Conservation (phyloP, 306 rosid species). For the Oxytropis ochrocephala region DNA sequence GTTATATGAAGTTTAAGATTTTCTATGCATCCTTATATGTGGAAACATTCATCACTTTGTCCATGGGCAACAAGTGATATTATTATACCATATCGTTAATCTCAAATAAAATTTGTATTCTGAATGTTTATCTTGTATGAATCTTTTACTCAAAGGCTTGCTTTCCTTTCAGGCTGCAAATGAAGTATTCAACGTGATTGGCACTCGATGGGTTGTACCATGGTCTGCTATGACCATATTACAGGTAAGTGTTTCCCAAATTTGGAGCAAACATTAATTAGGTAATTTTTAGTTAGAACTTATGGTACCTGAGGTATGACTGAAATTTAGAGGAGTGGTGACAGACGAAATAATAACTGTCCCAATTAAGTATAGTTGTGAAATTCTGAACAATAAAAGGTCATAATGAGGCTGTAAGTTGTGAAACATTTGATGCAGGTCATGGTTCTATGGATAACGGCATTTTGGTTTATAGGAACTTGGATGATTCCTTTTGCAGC, state of each 20-base stretch:
- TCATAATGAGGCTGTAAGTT: not conserved
- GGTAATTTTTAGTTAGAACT: not conserved
- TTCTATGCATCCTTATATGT: conserved; percentile 8
- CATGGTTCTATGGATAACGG: conserved; percentile 89
- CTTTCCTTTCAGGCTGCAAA: conserved; percentile 51
- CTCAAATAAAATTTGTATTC: not conserved
- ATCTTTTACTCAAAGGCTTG: conserved; percentile 1
- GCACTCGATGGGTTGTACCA: conserved; percentile 79
- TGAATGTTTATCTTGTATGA: not conserved
- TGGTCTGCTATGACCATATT: conserved; percentile 86
- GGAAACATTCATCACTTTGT: not conserved
- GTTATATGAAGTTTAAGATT: not conserved
- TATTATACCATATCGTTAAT: not conserved
- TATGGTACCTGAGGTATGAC: not conserved
- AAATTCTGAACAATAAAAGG: not conserved
- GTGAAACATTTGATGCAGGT: conserved; percentile 50
- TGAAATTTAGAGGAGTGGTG: not conserved
- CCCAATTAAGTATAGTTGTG: not conserved
- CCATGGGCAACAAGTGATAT: not conserved
- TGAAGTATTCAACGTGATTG: conserved; percentile 43
- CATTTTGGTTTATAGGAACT: conserved; percentile 94
- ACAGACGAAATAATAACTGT: not conserved
- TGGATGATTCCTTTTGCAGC: conserved; percentile 89
- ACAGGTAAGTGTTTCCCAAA: conserved; percentile 45
- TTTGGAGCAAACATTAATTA: not conserved